Evolutionary conservation across 768 basidiomycete genomes (phyloP), one percentile per base, ranked within the genome.

Genomic region (Tylopilus plumbeoviolaceoides): DNA sequence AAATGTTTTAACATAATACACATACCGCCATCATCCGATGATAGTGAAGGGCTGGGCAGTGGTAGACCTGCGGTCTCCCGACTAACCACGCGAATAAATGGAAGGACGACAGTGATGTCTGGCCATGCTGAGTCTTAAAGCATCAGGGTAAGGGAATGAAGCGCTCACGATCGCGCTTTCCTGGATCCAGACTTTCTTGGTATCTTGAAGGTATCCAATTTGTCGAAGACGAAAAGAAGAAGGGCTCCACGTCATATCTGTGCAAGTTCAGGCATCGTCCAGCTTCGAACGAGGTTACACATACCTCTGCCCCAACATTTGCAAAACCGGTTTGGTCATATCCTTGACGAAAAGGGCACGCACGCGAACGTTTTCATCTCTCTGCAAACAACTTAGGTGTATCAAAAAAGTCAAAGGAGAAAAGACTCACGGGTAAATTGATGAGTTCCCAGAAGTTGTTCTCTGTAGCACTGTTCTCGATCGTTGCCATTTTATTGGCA

Each of bases 161-260:
- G 39, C 66, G 21, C 81, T 59, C 57, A 84, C 81, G 83, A 66
- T 85, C 83, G 59, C 80, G 76, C 43, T 68, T 36, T 1, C 66
- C 65, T 15, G 62, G 60, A 5, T 57, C 33, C 1, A 75, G 51
- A 45, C 73, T 76, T 57, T 84, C 83, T 55, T 83, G 78, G 47
- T 79, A 87, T 49, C 83, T 77, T 1, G 82, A 81, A 2, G 84
- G 84, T 55, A 85, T 87, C 83, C 82, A 84, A 54, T 81, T 83
- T 3, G 81, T 62, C 2, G 81, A 79, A 1, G 82, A 83, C 0
- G 81, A 80, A 62, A 83, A 85, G 60, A 80, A 85, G 63, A 85
- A 84, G 0, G 83, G 83, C 55, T 84, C 83, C 51, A 84, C 71
- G 40, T 71, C 70, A 50, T 79, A 82, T 61, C 82, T 72, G 20